Evolutionary conservation across 371 early-diverging fungal species (phyloP).

Genomic region (Syncephalis plumigaleata): DNA sequence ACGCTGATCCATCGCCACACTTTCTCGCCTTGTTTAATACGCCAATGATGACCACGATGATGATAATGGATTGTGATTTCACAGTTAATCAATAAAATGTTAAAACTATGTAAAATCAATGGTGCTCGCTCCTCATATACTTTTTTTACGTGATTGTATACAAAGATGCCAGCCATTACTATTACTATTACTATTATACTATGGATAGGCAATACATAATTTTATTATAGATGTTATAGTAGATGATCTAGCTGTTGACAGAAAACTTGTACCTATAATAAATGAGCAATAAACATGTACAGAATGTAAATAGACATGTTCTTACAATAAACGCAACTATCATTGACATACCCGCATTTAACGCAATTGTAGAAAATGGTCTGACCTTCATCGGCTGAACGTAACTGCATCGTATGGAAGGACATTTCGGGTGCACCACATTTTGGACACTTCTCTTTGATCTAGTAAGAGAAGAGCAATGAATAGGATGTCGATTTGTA

Average conservation of each 20-base stretch:
- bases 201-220: too few relatives aligned
- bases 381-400: conserved; percentile 99
- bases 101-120: too few relatives aligned
- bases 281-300: neutral
- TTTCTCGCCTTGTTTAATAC: too few relatives aligned
- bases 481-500: neutral
- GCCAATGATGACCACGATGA: too few relatives aligned
- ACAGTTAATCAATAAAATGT: too few relatives aligned
- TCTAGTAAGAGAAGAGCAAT: conserved; percentile 24
- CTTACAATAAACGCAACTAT: neutral
- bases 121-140: too few relatives aligned
- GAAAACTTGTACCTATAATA: conserved; percentile 9
- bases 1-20: too few relatives aligned
- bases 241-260: conserved; percentile 5
- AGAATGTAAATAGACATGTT: neutral
- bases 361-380: conserved; percentile 97
- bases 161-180: too few relatives aligned
- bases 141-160: too few relatives aligned
- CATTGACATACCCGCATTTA: conserved; percentile 75
- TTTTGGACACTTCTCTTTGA: conserved; percentile 94
- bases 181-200: too few relatives aligned
- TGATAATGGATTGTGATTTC: too few relatives aligned
- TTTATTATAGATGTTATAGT: too few relatives aligned
- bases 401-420: conserved; percentile 96
- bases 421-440: conserved; percentile 90